Conservation (phyloP, 352 stramenopile species). For the Peronospora belbahrii region DNA sequence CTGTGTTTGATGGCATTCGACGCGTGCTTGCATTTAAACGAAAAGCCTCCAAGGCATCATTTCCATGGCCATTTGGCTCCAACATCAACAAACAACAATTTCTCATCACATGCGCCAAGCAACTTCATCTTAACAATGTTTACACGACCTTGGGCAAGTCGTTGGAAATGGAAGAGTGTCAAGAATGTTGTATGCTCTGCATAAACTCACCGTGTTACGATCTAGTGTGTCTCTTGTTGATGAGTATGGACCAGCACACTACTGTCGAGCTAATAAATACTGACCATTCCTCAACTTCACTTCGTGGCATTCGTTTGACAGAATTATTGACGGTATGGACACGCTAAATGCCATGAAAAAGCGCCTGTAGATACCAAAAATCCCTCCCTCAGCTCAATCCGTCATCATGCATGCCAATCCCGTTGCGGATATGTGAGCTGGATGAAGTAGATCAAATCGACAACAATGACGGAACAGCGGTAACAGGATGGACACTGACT, state of each 20-base stretch:
- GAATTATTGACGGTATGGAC: slow-evolving; percentile 93
- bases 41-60: too few relatives aligned
- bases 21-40: too few relatives aligned
- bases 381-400: slow-evolving; percentile 71
- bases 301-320: slow-evolving; percentile 12
- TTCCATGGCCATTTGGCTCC: slow-evolving; percentile 88
- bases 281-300: slow-evolving; percentile 11
- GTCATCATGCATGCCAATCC: slow-evolving; percentile 92
- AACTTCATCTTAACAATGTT: slow-evolving; percentile 96
- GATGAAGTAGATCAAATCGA: background rate
- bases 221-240: slow-evolving; percentile 1
- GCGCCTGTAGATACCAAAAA: slow-evolving; percentile 88
- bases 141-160: slow-evolving; percentile 96
- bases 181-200: background rate
- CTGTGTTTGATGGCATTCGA: too few relatives aligned
- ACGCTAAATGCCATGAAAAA: slow-evolving; percentile 96
- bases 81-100: slow-evolving; percentile 95
- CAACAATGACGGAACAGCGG: background rate
- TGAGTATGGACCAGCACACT: background rate
- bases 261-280: slow-evolving; percentile 19
- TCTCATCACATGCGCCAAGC: slow-evolving; percentile 96
- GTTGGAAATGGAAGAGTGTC: slow-evolving; percentile 9
- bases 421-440: slow-evolving; percentile 60
- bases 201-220: slow-evolving; percentile 15
- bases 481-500: background rate